phyloP scores from a whole-genome alignment of 176 grass and related monocot genomes.

The Phoenix roebelenii region DNA sequence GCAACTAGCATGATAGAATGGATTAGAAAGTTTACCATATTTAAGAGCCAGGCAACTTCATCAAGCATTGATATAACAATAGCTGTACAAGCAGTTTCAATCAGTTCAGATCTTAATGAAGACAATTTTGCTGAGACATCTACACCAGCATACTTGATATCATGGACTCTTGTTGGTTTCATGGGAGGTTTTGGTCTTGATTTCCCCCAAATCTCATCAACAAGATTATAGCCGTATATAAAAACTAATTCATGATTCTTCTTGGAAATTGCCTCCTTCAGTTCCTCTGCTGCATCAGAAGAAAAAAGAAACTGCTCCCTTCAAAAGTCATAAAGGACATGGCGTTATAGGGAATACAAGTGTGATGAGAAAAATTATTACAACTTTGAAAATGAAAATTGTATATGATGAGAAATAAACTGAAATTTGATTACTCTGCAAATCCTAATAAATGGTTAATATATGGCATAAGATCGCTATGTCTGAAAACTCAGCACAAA shows the following conservation, averaged over 20 bases:
- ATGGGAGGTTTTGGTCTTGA: slow-evolving; percentile 53
- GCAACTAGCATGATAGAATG: neutral
- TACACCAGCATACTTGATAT: slow-evolving; percentile 84
- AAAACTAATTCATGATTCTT: slow-evolving; percentile 84
- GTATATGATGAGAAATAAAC: no score
- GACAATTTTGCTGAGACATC: slow-evolving; percentile 71
- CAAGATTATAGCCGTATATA: slow-evolving; percentile 55
- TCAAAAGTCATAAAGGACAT: slow-evolving; percentile 43
- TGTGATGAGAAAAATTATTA: neutral
- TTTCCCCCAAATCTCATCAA: slow-evolving; percentile 87
- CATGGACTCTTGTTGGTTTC: slow-evolving; percentile 66
- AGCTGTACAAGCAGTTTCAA: slow-evolving; percentile 52
- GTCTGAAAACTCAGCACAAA: no score
- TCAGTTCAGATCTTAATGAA: slow-evolving; percentile 66
- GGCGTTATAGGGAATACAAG: slow-evolving; percentile 19
- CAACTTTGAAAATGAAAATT: neutral
- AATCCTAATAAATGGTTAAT: no score
- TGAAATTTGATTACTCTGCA: no score
- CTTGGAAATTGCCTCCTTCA: slow-evolving; percentile 67
- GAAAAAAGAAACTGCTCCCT: slow-evolving; percentile 99
- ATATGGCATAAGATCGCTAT: no score
- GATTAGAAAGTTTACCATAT: slow-evolving; percentile 62
- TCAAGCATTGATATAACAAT: slow-evolving; percentile 92
- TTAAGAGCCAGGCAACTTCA: slow-evolving; percentile 91
- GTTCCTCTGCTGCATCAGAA: slow-evolving; percentile 73